Base-by-base conservation (phyloP, 768 basidiomycete genomes). In the Hebeloma cylindrosporum region DNA sequence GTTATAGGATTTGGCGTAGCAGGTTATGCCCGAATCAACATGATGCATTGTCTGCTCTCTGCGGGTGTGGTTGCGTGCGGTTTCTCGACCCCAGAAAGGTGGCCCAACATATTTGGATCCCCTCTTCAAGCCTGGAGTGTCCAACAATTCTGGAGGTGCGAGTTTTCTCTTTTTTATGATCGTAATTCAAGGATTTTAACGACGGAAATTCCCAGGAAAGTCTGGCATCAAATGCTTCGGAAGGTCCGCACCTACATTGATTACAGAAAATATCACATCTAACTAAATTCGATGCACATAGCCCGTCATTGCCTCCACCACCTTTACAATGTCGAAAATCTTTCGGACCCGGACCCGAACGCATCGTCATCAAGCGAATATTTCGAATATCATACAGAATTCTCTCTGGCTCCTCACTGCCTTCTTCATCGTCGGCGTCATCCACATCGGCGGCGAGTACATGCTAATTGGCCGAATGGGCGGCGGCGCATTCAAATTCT, bases 391-490 rank as follows among this genome's bases (percentile, higher is more conserved):
- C 17, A 21, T 29, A 4, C 27, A 28, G 17, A 48, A 37, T 14
- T 11, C 44, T 20, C 34, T 51, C 8, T 52, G 50, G 41, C 47
- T 62, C 2, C 50, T 49, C 22, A 51, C 47, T 14, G 61, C 59
- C 5, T 71, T 71, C 54, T 45, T 62, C 40, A 48, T 68, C 23
- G 62, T 64, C 13, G 68, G 62, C 5, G 16, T 63, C 32, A 58
- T 65, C 34, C 70, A 71, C 40, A 40, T 54, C 17, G 56, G 59
- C 2, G 66, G 63, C 7, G 70, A 70, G 28, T 58, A 58, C 44
- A 63, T 68, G 64, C 45, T 65, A 37, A 38, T 60, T 5, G 57
- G 57, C 28, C 52, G 47, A 23, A 37, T 51, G 34, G 50, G 59
- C 30, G 59, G 53, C 14, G 53, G 59, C 13, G 53, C 61, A 7